A percentile compares a stretch with the other conserved stretches of the same genome.
These are phyloP conservation scores for Trichoderma arundinaceum DNA, from an alignment of 2,329 filamentous ascomycete genomes.

Conservation along the genomic window DNA sequence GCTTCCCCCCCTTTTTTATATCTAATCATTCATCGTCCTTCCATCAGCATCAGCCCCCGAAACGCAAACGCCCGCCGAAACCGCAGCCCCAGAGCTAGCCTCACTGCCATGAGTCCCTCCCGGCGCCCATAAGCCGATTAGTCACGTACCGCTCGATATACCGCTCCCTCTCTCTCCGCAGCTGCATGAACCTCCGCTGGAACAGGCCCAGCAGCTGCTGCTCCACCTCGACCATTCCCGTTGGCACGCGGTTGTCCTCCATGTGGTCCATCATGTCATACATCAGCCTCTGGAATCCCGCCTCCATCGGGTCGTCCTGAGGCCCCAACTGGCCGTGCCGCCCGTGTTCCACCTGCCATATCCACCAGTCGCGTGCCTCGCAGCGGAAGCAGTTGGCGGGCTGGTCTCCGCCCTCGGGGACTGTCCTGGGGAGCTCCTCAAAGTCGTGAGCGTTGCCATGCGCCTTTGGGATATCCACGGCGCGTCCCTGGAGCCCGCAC, in stretches of 20 bases:
- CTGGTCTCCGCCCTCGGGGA: not conserved
- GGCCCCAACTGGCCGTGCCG: not conserved
- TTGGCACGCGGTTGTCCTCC: conserved; percentile 13
- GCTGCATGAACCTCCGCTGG: conserved; percentile 22
- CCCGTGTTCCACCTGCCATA: conserved; percentile 15
- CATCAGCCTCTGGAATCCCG: conserved; percentile 34
- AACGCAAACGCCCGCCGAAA: not conserved
- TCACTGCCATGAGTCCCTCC: conserved; percentile 7
- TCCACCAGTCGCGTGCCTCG: conserved; percentile 22
- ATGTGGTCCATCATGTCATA: conserved; percentile 31
- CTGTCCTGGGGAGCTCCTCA: not conserved
- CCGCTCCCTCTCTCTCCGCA: conserved; percentile 20
- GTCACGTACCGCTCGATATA: not conserved
- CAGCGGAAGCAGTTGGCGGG: conserved; percentile 32
- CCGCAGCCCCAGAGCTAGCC: not conserved
- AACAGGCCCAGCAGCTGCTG: conserved; percentile 25
- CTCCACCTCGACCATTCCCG: not conserved
- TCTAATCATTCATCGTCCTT: not conserved
- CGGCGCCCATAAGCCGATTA: not conserved
- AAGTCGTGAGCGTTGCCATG: not conserved
- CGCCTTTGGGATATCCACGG: not conserved
- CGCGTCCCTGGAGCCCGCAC: not conserved
- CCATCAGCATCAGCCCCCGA: not conserved
- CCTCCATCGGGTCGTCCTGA: conserved; percentile 26
- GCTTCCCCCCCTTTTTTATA: no score